These are phyloP conservation scores for Escovopsis weberi DNA, from an alignment of 2,329 filamentous ascomycete genomes.

Conservation along the genomic window DNA sequence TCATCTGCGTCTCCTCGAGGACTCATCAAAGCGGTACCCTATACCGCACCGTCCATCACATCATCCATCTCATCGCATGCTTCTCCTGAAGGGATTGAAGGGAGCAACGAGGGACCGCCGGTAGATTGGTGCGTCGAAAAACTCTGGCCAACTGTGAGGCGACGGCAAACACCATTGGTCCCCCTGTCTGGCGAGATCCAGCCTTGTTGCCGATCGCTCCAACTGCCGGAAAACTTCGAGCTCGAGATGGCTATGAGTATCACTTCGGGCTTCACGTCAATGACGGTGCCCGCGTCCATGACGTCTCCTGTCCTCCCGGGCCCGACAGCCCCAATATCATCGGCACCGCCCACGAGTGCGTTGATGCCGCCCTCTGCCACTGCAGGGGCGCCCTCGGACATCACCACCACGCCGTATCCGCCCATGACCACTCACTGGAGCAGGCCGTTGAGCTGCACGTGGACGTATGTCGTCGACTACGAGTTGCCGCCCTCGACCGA, in stretches of 20 bases:
- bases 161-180: not conserved
- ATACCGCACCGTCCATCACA: too few species aligned
- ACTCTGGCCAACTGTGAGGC: not conserved
- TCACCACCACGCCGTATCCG: constrained; percentile 13
- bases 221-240: not conserved
- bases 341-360: constrained; percentile 3
- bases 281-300: constrained; percentile 1
- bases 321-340: constrained; percentile 1
- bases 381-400: constrained; percentile 6
- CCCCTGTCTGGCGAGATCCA: constrained; percentile 1
- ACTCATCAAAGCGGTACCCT: too few species aligned
- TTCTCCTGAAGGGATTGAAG: too few species aligned
- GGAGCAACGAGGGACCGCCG: too few species aligned
- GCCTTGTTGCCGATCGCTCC: not conserved
- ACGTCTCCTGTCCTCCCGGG: constrained; percentile 1
- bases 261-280: constrained; percentile 4
- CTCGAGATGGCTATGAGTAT: not conserved
- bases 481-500: constrained; percentile 10
- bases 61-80: too few species aligned
- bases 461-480: constrained; percentile 21
- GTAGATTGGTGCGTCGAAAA: too few species aligned
- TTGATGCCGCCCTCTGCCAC: constrained; percentile 2
- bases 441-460: constrained; percentile 22
- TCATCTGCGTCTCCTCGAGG: too few species aligned
- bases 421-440: constrained; percentile 25